A percentile compares a stretch with the other conserved stretches of the same genome.
phyloP scores from a whole-genome alignment of 441 rosid species.

The Arabidopsis lyrata region DNA sequence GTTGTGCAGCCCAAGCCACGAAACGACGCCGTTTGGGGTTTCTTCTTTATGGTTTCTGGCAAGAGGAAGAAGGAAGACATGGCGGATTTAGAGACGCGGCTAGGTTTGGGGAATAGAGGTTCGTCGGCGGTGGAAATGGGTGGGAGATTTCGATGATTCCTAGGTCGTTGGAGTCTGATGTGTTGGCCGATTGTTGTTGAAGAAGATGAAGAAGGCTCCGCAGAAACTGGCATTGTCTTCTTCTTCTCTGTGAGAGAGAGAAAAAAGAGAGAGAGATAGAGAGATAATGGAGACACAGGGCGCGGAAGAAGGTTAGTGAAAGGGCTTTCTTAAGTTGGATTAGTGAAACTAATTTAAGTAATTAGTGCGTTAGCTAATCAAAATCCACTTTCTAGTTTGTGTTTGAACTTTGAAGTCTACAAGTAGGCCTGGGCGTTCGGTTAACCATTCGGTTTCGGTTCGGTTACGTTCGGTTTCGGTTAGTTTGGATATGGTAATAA shows the following conservation, averaged over 20 bases:
- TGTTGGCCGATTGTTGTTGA: constrained; percentile 55
- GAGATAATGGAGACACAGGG: constrained; percentile 35
- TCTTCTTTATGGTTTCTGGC: constrained; percentile 55
- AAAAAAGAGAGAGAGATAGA: not conserved
- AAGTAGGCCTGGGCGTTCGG: too few relatives aligned
- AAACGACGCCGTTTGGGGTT: constrained; percentile 59
- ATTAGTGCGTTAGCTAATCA: constrained; percentile 16
- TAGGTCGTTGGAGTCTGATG: constrained; percentile 57
- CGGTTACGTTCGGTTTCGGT: too few relatives aligned
- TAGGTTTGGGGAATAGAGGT: constrained; percentile 40
- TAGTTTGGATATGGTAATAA: too few relatives aligned
- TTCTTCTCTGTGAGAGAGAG: constrained; percentile 24
- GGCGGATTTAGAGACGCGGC: constrained; percentile 52
- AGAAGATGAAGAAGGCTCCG: constrained; percentile 50
- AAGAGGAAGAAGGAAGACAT: constrained; percentile 55
- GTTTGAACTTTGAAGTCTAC: constrained; percentile 21
- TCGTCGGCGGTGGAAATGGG: constrained; percentile 36
- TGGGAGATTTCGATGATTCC: constrained; percentile 44
- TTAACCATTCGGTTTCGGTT: too few relatives aligned
- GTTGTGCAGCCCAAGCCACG: constrained; percentile 83
- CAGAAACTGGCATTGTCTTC: constrained; percentile 56
- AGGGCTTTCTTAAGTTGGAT: constrained; percentile 20
- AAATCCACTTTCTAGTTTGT: constrained; percentile 20
- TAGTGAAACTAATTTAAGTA: constrained; percentile 28
- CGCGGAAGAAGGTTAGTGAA: constrained; percentile 32